Evolutionary conservation across 345 rosid genomes (phyloP), one percentile per base, ranked within the genome.

Genomic region (Euphorbia pulcherrima): DNA sequence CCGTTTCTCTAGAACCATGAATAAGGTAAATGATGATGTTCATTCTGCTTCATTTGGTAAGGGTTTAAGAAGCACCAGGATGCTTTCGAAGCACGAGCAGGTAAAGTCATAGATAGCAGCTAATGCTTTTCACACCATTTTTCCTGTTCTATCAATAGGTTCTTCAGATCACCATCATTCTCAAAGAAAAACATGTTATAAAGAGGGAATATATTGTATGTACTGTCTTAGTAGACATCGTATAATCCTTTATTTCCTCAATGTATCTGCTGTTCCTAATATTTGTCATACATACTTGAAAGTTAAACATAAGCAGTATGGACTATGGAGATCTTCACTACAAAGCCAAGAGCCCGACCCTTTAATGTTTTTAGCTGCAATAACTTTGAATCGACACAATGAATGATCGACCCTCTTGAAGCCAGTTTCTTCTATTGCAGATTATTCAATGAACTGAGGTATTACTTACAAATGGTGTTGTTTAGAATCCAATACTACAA

Each of bases 71-170:
- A 26, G 51, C 24, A 29, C 48, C 1, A 79, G 79, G 71, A 78
- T 75, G 8, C 72, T 80, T 46, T 85, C 89, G 7, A 83, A 67
- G 79, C 79, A 86, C 17, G 89, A 86, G 16, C 89, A 87, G 80
- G 74, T 87, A 35, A 87, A 85, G 78, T 77, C 80, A 9, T 82
- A 77, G 62, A 85, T 87, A 8, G 89, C 85, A 8, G 84, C 77
- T 18, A 80, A 58, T 21, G 88, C 86, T 50, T 79, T 85, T 21
- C 75, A 82, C 37, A 85, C 87, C 68, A 74, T 85, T 39, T 78
- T 79, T 60, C 75, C 87, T 3, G 72, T 64, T 60, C 74, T 87
- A 10, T 79, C 85, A 13, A 75, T 51, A 74, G 83, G 85, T 40
- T 57, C 83, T 68, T 56, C 76, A 7, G 51, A 61, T 16, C 78